phyloP scores from a whole-genome alignment of 2,329 filamentous ascomycete genomes.

The Pyrenochaeta sp. region DNA sequence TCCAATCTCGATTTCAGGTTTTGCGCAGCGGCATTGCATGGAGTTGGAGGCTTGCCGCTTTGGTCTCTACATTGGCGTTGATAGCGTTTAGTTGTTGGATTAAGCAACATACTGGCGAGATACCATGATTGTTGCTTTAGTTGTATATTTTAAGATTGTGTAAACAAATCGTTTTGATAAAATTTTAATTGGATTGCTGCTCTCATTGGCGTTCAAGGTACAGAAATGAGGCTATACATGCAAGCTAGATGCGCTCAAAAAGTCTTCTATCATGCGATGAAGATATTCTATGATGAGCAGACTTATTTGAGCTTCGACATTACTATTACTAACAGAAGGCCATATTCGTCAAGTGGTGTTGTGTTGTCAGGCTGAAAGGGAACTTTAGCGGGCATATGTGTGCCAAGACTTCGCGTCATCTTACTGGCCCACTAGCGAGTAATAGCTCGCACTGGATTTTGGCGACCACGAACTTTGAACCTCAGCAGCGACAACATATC shows the following conservation, averaged over 20 bases:
- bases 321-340: too few species aligned
- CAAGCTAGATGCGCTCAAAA: too few species aligned
- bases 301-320: too few species aligned
- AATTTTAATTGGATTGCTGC: not conserved
- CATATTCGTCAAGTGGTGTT: too few species aligned
- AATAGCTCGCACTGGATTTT: slow-evolving; percentile 25
- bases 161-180: not conserved
- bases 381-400: not conserved
- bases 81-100: slow-evolving; percentile 10
- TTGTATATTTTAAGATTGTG: slow-evolving; percentile 6
- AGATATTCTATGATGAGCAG: too few species aligned
- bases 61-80: slow-evolving; percentile 15
- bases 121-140: slow-evolving; percentile 30
- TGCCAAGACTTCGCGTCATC: slow-evolving; percentile 25
- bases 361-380: not conserved
- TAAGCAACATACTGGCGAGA: slow-evolving; percentile 26
- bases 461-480: slow-evolving; percentile 13
- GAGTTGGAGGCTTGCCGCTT: slow-evolving; percentile 34
- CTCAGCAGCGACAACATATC: slow-evolving; percentile 37
- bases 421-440: slow-evolving; percentile 26
- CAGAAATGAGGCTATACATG: too few species aligned
- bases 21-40: slow-evolving; percentile 45
- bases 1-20: slow-evolving; percentile 21
- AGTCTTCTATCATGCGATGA: too few species aligned
- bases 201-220: too few species aligned